Evolutionary conservation across 768 basidiomycete genomes (phyloP), one percentile per base, ranked within the genome.

Genomic region (Tricholoma furcatifolium): DNA sequence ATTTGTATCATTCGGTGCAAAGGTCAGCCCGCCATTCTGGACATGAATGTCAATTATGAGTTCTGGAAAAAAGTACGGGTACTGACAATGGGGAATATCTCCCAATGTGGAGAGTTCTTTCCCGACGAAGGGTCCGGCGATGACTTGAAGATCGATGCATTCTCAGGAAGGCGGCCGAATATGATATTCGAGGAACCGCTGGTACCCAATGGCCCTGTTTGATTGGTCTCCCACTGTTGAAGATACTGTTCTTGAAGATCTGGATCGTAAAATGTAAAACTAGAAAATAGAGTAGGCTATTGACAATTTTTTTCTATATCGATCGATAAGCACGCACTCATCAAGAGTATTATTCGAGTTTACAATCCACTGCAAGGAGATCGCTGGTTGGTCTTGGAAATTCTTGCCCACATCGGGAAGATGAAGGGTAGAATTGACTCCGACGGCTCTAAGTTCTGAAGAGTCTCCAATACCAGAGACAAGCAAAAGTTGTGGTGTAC

Each of bases 91-190:
- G 67, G 51, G 12, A 59, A 50, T 10, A 70, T 48, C 44, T 72
- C 71, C 34, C 65, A 67, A 51, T 74, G 70, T 0, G 70, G 67
- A 0, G 68, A 63, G 14, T 62, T 53, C 6, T 61, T 60, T 0
- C 73, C 71, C 2, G 69, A 55, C 1, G 71, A 51, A 4, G 69
- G 69, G 48, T 73, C 69, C 6, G 54, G 45, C 20, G 55, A 50
- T 1, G 53, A 38, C 8, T 52, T 30, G 35, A 71, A 65, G 11
- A 67, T 60, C 1, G 58, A 20, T 14, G 52, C 57, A 32, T 66
- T 50, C 7, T 55, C 45, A 4, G 65, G 60, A 4, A 72, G 44
- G 15, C 71, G 57, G 8, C 64, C 54, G 53, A 60, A 72, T 5
- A 57, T 64, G 24, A 69, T 43, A n/a, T 68, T 64, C 3, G 59